Conservation (phyloP, 352 stramenopile species). For the Pythium brassicae region DNA sequence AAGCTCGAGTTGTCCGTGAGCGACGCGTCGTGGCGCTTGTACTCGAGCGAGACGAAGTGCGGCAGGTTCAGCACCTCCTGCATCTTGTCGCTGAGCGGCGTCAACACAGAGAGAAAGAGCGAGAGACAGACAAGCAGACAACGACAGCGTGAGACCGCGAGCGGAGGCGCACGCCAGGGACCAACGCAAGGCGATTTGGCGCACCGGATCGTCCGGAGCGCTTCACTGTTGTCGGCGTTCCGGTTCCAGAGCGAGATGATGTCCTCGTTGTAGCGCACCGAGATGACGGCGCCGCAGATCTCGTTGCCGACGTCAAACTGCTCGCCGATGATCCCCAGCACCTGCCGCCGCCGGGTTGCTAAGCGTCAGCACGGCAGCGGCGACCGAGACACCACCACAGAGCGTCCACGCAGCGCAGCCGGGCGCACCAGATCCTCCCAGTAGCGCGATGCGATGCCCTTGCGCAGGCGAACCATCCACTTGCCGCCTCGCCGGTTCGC, state of each 20-base stretch:
- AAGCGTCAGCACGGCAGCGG: too few relatives aligned
- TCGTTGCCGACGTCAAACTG: slow-evolving; percentile 94
- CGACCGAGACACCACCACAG: too few relatives aligned
- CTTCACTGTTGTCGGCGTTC: slow-evolving; percentile 90
- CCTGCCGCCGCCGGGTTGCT: too few relatives aligned
- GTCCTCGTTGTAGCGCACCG: slow-evolving; percentile 91
- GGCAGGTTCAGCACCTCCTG: slow-evolving; percentile 88
- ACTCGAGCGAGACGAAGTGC: slow-evolving; percentile 89
- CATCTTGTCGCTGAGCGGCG: slow-evolving; percentile 73
- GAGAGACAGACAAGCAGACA: neutral
- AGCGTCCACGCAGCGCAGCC: too few relatives aligned
- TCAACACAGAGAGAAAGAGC: neutral
- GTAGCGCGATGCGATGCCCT: slow-evolving; percentile 87
- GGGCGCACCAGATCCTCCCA: slow-evolving; percentile 91
- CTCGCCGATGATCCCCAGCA: slow-evolving; percentile 91
- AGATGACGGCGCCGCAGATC: slow-evolving; percentile 90
- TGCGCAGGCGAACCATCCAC: slow-evolving; percentile 92
- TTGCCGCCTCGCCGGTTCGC: slow-evolving; percentile 90
- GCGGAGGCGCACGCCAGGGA: too few relatives aligned
- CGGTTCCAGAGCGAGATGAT: slow-evolving; percentile 94
- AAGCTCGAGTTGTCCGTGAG: slow-evolving; percentile 79
- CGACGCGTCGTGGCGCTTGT: slow-evolving; percentile 88
- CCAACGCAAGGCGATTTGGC: neutral
- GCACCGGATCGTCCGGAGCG: slow-evolving; percentile 79
- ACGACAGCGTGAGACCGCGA: too few relatives aligned